Evolutionary conservation across 768 basidiomycete species (phyloP), one percentile per base, ranked within the genome.

Genomic region (Hygrophoropsis aurantiaca): DNA sequence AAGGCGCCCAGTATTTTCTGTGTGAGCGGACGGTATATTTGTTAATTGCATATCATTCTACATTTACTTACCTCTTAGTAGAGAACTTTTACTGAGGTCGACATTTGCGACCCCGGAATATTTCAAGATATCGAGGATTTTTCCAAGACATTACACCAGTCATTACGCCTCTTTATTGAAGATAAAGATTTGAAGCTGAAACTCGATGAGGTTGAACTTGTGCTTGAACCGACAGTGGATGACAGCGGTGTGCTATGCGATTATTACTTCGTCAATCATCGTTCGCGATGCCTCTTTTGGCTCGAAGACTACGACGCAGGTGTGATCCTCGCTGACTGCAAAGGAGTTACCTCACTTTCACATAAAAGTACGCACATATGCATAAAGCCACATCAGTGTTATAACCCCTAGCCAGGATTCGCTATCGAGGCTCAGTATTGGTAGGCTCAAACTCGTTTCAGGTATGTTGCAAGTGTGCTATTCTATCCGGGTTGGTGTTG

Each of bases 1-100:
- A 84, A 63, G 82, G 82, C 7, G 72, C 71, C 9, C 66, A 73
- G 20, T 84, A 82, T 56, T 84, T 79, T 49, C 70, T 68, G 52
- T 67, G 79, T 42, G 26, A 50, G 35, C 53, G 63, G n/a, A 72
- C 71, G 62, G 80, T 78, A 42, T 2, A 62, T 41, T 25, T 19
- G 34, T 40, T 3, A n/a, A 39, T 42, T 19, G n/a, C 19, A 15
- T 1, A 6, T 40, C 25, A 30, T 6, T 11, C 30, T 20, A 7
- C 6, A 15, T 6, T 19, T 30, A 32, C 45, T 32, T n/a, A 43
- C 43, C 26, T 21, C 27, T 13, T 30, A 11, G 15, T 49, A 79
- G 75, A 69, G 67, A 25, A 65, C 76, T 5, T 78, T 73, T 34
- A 81, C 80, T 0, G 80, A 82, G 50, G 71, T 70, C 11, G 64